phyloP scores from a whole-genome alignment of 2,329 filamentous ascomycete genomes.

The Hymenoscyphus albidus region DNA sequence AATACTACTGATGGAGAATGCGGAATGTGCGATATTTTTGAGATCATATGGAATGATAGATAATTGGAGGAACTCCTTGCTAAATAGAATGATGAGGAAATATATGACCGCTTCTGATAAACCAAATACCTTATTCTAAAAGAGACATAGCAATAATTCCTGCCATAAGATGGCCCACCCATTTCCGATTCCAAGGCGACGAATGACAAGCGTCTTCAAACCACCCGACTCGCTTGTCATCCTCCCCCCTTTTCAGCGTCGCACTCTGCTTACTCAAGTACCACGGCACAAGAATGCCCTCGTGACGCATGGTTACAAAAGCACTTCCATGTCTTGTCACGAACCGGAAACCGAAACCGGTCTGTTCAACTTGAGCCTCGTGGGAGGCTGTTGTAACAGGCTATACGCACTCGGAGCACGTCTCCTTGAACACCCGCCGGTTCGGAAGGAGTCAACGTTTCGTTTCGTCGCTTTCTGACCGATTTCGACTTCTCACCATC shows the following conservation, averaged over 20 bases:
- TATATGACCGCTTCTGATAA: too few species aligned
- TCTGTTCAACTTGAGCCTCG: constrained; percentile 1
- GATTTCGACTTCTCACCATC: background rate
- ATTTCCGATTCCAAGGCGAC: background rate
- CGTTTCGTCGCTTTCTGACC: background rate
- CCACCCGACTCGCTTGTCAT: background rate
- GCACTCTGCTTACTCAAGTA: background rate
- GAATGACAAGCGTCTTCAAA: background rate
- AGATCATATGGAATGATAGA: too few species aligned
- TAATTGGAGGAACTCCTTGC: too few species aligned
- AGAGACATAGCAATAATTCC: too few species aligned
- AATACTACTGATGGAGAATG: too few species aligned
- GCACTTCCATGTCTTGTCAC: background rate
- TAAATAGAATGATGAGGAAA: too few species aligned
- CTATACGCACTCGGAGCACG: background rate
- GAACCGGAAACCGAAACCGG: background rate
- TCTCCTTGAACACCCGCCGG: background rate
- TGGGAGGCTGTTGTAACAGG: background rate
- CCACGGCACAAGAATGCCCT: background rate
- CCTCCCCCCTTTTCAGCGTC: background rate
- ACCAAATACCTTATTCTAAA: too few species aligned
- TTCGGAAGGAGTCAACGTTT: background rate
- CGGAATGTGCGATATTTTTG: too few species aligned
- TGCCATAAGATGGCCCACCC: too few species aligned
- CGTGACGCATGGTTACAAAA: background rate